Conservation (phyloP, 148 eudicot species). For the Tetragonia tetragonoides region DNA sequence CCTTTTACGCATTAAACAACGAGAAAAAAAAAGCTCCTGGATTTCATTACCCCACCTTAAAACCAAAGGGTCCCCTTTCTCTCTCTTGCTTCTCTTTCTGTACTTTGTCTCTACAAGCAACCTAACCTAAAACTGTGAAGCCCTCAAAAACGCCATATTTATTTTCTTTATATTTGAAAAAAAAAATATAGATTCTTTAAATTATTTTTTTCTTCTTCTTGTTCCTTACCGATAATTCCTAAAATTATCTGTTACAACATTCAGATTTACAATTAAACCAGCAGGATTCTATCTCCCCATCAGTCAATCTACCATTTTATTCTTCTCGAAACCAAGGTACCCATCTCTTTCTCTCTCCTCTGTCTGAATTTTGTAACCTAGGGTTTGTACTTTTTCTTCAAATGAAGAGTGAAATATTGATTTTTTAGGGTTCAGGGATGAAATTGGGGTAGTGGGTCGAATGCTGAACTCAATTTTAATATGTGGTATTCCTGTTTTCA, state of each 20-base stretch:
- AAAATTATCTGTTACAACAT: conserved; percentile 15
- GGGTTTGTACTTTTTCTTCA: conserved; percentile 13
- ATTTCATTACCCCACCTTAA: not conserved
- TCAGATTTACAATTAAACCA: conserved; percentile 27
- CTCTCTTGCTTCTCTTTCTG: conserved; percentile 14
- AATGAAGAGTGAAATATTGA: not conserved
- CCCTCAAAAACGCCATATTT: conserved; percentile 20
- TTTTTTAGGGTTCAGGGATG: conserved; percentile 3
- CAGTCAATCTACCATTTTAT: conserved; percentile 24
- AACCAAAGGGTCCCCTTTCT: not conserved
- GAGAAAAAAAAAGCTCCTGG: not conserved
- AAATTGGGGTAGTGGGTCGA: conserved; percentile 25
- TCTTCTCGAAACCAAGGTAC: conserved; percentile 30
- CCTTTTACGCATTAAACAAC: too few species aligned
- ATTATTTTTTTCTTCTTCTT: not conserved
- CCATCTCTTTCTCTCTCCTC: conserved; percentile 17
- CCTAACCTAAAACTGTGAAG: conserved; percentile 39
- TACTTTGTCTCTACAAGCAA: conserved; percentile 30
- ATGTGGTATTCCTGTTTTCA: conserved; percentile 13
- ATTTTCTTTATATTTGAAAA: not conserved
- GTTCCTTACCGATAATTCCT: conserved; percentile 18
- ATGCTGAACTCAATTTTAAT: conserved; percentile 6
- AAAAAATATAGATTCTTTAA: not conserved
- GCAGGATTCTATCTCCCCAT: conserved; percentile 17
- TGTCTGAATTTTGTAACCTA: conserved; percentile 9